Base-by-base conservation (phyloP, 2,329 filamentous ascomycete genomes). In the Rutstroemia sydowiana region DNA sequence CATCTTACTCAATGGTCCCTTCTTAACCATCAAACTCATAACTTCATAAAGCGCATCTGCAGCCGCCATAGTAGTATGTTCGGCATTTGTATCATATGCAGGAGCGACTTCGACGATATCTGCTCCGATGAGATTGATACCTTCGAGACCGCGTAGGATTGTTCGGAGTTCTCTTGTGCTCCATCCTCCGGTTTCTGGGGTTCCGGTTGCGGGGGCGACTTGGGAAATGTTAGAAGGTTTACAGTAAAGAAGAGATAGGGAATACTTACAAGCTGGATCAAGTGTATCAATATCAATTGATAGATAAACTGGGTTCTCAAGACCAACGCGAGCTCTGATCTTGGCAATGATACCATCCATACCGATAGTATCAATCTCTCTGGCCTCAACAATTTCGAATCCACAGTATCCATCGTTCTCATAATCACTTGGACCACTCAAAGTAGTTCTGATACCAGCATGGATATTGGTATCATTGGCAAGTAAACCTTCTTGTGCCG, bases 251-350 rank as follows among this genome's bases (percentile, higher is more conserved):
- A 16, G 41, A 46, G 18, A 34, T 42, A 32, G 6, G 5, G 16
- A 16, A 20, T 26, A 70, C 76, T 67, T 67, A 81, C 78, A 92
- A 5, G 87, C 87, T 7, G 90, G 89, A 65, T 95, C 89, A 3
- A 95, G 74, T 0, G 88, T 90, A 64, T 95, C 89, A 61, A 95
- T 95, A 64, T 95, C 90, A 43, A 95, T 84, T 6, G 81, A 87
- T 30, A 95, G 70, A 65, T 95, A 95, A 0, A 93, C 86, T 0
- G 88, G 88, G 55, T 82, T 83, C 49, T 76, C 75, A 20, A 82
- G 85, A 8, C 87, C 87, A 16, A 95, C 86, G 21, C 87, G 76
- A 3, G 88, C 82, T 40, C 80, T 71, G 63, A 95, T 93, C 66
- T 80, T 84, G 69, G 85, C 80, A 66, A 92, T 85, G 65, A 95